phyloP scores from a whole-genome alignment of 2,329 filamentous ascomycete species.

The Fusarium setosum region DNA sequence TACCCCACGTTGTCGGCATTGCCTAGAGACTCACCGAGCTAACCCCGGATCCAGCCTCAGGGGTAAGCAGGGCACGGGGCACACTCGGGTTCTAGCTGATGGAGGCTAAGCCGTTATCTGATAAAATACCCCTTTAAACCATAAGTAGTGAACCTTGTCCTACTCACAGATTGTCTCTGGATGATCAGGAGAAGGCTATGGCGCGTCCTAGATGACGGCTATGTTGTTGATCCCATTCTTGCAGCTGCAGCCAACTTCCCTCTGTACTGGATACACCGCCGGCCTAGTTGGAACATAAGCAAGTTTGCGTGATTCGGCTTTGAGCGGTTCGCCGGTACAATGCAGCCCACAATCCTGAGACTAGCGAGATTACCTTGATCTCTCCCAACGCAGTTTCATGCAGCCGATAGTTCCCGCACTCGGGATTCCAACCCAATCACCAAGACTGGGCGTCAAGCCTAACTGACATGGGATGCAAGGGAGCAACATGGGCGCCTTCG shows the following conservation, averaged over 20 bases:
- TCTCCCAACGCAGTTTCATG: not conserved
- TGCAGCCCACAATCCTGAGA: not conserved
- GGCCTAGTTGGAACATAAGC: not conserved
- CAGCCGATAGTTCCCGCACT: conserved; percentile 19
- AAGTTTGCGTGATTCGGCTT: conserved; percentile 19
- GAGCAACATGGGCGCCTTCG: not conserved
- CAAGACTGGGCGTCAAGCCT: not conserved
- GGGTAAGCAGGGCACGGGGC: conserved; percentile 14
- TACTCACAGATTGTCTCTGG: not conserved
- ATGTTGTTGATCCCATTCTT: not conserved
- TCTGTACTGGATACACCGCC: not conserved
- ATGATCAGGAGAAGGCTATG: not conserved
- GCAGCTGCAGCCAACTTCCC: not conserved
- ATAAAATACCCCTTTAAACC: not conserved
- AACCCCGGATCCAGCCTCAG: conserved; percentile 35
- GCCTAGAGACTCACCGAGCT: conserved; percentile 29
- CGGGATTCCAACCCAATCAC: not conserved
- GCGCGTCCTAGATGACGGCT: not conserved
- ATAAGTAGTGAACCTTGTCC: not conserved
- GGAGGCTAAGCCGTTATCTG: not conserved
- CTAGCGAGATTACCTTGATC: not conserved
- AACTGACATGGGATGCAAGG: not conserved
- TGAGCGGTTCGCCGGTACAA: conserved; percentile 1
- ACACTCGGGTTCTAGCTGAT: not conserved
- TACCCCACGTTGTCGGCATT: conserved; percentile 22